Conservation (phyloP, 2,329 filamentous ascomycete species). For the Alternaria brassicicola region DNA sequence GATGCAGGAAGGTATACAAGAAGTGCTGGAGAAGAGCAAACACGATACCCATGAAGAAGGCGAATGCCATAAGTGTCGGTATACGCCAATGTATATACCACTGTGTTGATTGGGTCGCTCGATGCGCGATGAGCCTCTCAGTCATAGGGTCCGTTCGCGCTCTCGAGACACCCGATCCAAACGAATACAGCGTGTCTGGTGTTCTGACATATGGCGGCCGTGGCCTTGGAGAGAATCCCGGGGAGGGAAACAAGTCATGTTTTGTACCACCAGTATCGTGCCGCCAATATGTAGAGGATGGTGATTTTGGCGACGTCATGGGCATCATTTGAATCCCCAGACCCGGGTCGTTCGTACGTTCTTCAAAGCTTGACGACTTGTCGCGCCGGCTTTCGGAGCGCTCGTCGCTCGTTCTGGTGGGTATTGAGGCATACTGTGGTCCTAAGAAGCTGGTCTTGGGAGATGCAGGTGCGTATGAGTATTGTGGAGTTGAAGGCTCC, state of each 20-base stretch:
- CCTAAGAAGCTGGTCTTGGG: conserved; percentile 22
- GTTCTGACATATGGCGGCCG: conserved; percentile 26
- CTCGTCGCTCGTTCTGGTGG: conserved; percentile 26
- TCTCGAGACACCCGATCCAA: conserved; percentile 28
- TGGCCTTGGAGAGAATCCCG: conserved; percentile 13
- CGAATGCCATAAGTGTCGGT: conserved; percentile 32
- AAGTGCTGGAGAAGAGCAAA: conserved; percentile 43
- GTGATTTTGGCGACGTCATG: conserved; percentile 29
- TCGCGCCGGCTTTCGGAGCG: conserved; percentile 13
- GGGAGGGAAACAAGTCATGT: conserved; percentile 26
- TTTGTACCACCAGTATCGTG: conserved; percentile 20
- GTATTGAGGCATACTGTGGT: conserved; percentile 24
- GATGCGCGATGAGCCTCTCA: conserved; percentile 38
- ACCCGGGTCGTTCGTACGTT: conserved; percentile 28
- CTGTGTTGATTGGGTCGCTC: conserved; percentile 39
- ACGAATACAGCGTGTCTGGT: conserved; percentile 29
- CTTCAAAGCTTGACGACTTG: conserved; percentile 24
- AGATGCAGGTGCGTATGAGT: conserved; percentile 25
- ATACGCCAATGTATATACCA: conserved; percentile 49
- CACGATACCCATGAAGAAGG: conserved; percentile 37
- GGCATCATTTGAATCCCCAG: conserved; percentile 37
- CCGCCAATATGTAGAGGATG: conserved; percentile 26
- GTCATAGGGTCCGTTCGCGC: conserved; percentile 39
- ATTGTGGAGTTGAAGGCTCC: conserved; percentile 5
- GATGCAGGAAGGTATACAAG: conserved; percentile 40